Conservation (phyloP, 2,329 filamentous ascomycete species). For the Chalaropsis ovoidea region DNA sequence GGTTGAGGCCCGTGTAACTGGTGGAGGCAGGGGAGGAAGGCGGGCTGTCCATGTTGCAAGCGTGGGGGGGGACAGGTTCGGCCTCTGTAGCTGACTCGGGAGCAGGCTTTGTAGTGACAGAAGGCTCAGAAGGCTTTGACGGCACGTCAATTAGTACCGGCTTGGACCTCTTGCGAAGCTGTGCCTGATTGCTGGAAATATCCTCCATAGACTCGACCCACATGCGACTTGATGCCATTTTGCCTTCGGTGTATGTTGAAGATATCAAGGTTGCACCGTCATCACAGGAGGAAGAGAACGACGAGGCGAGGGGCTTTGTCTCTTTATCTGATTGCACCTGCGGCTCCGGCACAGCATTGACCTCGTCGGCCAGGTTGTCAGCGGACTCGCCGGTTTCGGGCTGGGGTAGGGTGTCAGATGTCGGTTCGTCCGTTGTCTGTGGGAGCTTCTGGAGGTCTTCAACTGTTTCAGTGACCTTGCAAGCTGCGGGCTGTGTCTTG, state of each 20-base stretch:
- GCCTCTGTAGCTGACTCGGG: background rate
- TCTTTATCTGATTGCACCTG: constrained; percentile 20
- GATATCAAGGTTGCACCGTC: constrained; percentile 20
- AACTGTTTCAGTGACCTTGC: background rate
- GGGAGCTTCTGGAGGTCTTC: background rate
- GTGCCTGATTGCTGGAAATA: constrained; percentile 19
- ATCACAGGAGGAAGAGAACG: constrained; percentile 18
- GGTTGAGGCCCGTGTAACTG: constrained; percentile 10
- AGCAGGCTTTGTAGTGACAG: background rate
- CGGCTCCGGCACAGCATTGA: constrained; percentile 27
- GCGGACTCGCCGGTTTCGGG: background rate
- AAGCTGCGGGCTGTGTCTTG: background rate
- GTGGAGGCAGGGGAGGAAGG: background rate
- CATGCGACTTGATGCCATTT: constrained; percentile 16
- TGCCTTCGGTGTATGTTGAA: constrained; percentile 17
- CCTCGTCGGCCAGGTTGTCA: background rate
- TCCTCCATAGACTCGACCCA: constrained; percentile 18
- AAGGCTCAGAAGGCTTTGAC: background rate
- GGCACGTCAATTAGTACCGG: background rate
- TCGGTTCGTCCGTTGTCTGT: background rate
- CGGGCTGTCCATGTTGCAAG: background rate
- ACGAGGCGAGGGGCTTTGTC: constrained; percentile 14
- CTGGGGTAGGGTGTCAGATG: background rate
- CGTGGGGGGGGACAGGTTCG: background rate
- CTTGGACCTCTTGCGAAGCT: constrained; percentile 13